Evolutionary conservation across 495 filamentous ascomycete species (phyloP).

Genomic region (Ramalina intermedia): DNA sequence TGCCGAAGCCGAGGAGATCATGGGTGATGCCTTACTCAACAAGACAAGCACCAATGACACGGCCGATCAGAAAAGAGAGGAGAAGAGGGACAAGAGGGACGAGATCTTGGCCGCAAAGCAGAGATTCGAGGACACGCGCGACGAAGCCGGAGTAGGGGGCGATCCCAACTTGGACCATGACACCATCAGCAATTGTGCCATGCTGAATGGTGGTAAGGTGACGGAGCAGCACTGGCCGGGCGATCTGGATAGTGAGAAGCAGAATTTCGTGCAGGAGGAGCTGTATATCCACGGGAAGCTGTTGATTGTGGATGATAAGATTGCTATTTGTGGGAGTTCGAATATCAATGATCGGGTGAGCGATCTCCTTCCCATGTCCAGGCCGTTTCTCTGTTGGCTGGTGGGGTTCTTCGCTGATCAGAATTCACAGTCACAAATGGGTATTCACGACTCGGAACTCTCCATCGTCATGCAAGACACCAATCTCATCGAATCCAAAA

Average conservation of each 20-base stretch:
- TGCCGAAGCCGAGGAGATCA: slow-evolving; percentile 71
- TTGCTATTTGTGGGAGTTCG: slow-evolving; percentile 70
- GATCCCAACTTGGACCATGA: slow-evolving; percentile 38
- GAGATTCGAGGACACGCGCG: slow-evolving; percentile 46
- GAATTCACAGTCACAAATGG: slow-evolving; percentile 52
- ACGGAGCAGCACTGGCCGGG: slow-evolving; percentile 62
- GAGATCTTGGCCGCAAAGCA: too few species aligned
- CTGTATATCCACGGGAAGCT: slow-evolving; percentile 87
- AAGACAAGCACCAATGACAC: slow-evolving; percentile 33
- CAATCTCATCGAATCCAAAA: slow-evolving; percentile 51
- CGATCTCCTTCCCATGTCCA: background rate
- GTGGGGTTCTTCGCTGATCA: slow-evolving; percentile 6
- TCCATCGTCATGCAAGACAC: slow-evolving; percentile 84
- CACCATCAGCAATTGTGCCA: slow-evolving; percentile 66
- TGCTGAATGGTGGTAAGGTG: slow-evolving; percentile 53
- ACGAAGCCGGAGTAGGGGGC: slow-evolving; percentile 28
- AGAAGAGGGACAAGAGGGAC: slow-evolving; percentile 35
- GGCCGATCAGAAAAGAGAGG: slow-evolving; percentile 26
- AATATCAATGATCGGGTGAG: slow-evolving; percentile 82
- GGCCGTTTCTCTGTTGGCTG: too few species aligned
- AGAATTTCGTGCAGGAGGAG: slow-evolving; percentile 88
- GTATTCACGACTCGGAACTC: slow-evolving; percentile 84
- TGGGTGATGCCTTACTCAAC: slow-evolving; percentile 56
- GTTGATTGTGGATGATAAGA: slow-evolving; percentile 69
- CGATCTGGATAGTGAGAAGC: slow-evolving; percentile 54